A percentile compares a stretch with the other conserved stretches of the same genome.
Evolutionary conservation across 2,329 filamentous ascomycete genomes (phyloP).

Genomic region (Xylariaceae sp.): DNA sequence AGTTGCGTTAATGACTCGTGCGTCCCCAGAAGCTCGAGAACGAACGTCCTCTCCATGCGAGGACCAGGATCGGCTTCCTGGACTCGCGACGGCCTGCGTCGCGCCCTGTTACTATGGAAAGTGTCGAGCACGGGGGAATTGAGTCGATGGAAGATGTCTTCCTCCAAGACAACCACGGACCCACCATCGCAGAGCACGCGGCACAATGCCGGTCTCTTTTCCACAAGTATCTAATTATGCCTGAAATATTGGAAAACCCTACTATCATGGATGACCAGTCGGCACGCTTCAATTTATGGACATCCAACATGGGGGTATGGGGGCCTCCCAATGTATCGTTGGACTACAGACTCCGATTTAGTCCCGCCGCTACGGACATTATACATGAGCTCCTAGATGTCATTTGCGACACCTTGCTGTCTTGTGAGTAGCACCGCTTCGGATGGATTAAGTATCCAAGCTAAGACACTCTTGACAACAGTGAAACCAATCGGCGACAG

Average conservation of each 20-base stretch:
- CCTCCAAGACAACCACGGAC: constrained; percentile 6
- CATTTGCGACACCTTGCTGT: constrained; percentile 1
- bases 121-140: background rate
- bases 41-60: too few species aligned
- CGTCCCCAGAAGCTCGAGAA: too few species aligned
- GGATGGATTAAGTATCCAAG: background rate
- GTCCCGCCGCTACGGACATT: constrained; percentile 2
- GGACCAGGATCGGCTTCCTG: background rate
- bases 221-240: constrained; percentile 1
- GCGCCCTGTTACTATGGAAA: background rate
- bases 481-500: constrained; percentile 6
- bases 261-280: constrained; percentile 10
- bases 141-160: constrained; percentile 6
- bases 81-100: too few species aligned
- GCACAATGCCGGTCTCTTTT: constrained; percentile 1
- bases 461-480: constrained; percentile 1
- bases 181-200: constrained; percentile 10
- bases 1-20: too few species aligned
- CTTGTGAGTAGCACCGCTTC: constrained; percentile 1
- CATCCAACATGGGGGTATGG: constrained; percentile 8
- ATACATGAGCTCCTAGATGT: constrained; percentile 10
- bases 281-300: constrained; percentile 6
- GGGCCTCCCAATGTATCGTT: constrained; percentile 9
- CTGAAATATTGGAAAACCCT: constrained; percentile 1
- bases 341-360: constrained; percentile 9